phyloP scores from a whole-genome alignment of 2,329 filamentous ascomycete genomes.

The Cadophora luteo-olivacea region DNA sequence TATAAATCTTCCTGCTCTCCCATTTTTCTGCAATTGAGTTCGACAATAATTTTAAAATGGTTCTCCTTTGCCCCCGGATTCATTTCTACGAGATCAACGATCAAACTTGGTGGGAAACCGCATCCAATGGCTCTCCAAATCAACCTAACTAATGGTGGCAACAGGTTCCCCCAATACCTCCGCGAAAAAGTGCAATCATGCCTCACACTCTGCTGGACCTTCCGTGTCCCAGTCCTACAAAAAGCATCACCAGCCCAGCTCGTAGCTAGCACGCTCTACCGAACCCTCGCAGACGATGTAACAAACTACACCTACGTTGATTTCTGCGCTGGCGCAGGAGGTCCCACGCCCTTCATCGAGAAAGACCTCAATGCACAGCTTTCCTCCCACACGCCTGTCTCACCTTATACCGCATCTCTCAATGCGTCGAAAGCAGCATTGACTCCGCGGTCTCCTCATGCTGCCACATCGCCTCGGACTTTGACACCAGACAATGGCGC shows the following conservation, averaged over 20 bases:
- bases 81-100: conserved; percentile 74
- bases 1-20: conserved; percentile 15
- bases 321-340: conserved; percentile 78
- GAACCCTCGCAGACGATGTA: conserved; percentile 54
- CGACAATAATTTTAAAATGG: conserved; percentile 45
- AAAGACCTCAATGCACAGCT: conserved; percentile 59
- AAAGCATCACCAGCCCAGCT: conserved; percentile 62
- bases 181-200: conserved; percentile 69
- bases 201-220: conserved; percentile 68
- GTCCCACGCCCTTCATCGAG: conserved; percentile 71
- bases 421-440: conserved; percentile 30
- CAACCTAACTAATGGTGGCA: conserved; percentile 20
- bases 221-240: conserved; percentile 63
- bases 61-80: conserved; percentile 61
- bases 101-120: conserved; percentile 61
- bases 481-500: conserved; percentile 35
- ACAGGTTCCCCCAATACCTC: conserved; percentile 70
- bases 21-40: conserved; percentile 14
- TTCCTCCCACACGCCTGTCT: conserved; percentile 31
- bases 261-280: conserved; percentile 62
- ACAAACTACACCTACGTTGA: conserved; percentile 70
- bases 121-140: conserved; percentile 8
- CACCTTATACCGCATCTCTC: conserved; percentile 38
- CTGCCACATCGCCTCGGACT: conserved; percentile 1
- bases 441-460: conserved; percentile 37